Base-by-base conservation (phyloP, 495 filamentous ascomycete genomes). In the Monascus purpureus region DNA sequence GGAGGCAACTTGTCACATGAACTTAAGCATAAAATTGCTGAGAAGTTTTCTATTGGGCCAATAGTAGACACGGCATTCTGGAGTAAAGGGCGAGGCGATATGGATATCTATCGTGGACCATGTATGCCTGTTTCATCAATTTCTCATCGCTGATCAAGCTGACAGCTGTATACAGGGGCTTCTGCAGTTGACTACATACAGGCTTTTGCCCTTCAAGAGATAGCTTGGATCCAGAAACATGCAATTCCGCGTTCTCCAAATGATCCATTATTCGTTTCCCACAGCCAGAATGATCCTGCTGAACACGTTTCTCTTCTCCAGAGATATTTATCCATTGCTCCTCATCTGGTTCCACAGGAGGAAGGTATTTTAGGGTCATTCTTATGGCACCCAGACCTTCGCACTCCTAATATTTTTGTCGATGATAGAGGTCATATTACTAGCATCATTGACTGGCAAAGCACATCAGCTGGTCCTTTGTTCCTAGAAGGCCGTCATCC, bases 351-450 rank as follows among this genome's bases (percentile, higher is more conserved):
- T 5, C 47, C 42, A 28, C 14, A 31, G 9, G 44, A 48, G 20
- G 25, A 33, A 31, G 20, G 20, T 2, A 39, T 53, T 9, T n/a
- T 31, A 20, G 35, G 42, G 16, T 35, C 50, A 23, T 29, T 34
- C 24, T 28, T 60, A 12, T 57, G 50, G 52, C 52, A 63, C 39
- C 34, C 33, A 7, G 56, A 63, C 31, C 40, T 61, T 18, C 55
- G 53, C 29, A 24, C 42, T 27, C 42, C 37, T 1, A 63, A 61
- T 29, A 48, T 63, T 7, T 57, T 59, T 33, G 46, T 59, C 23
- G 28, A 45, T 32, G 22, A 45, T 8, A 37, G 35, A 0, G 41
- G 32, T 2, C 11, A 38, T 19, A 45, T 58, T n/a, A 37, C 47
- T 2, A 45, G 49, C 18, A 20, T 55, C 4, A 58, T 55, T 29